A percentile compares a stretch with the other conserved stretches of the same genome.
Conservation (phyloP, 495 filamentous ascomycete species). For the Hyaloscypha hepaticicola region DNA sequence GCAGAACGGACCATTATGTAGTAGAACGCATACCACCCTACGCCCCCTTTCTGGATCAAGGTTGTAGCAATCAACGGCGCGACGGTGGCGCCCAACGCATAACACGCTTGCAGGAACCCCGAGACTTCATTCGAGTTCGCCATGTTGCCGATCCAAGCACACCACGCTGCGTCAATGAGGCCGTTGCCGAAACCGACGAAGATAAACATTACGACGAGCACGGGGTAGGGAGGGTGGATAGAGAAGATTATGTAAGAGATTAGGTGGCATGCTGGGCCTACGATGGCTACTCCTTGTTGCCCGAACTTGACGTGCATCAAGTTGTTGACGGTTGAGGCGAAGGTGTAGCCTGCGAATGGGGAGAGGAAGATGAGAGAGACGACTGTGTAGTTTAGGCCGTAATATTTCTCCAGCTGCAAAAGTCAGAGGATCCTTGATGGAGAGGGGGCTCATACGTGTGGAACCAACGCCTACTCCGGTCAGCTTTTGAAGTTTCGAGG, state of each 20-base stretch:
- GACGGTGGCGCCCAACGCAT: slow-evolving; percentile 74
- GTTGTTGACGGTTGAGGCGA: slow-evolving; percentile 68
- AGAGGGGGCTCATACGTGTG: slow-evolving; percentile 37
- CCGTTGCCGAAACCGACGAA: slow-evolving; percentile 73
- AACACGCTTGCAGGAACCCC: slow-evolving; percentile 68
- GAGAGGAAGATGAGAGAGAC: slow-evolving; percentile 81
- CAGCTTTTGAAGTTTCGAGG: neutral
- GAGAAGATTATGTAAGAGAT: slow-evolving; percentile 66
- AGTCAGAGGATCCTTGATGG: neutral
- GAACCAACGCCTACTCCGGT: slow-evolving; percentile 56
- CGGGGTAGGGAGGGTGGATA: slow-evolving; percentile 72
- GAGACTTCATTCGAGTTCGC: slow-evolving; percentile 66
- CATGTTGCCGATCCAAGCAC: slow-evolving; percentile 79
- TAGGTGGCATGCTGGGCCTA: slow-evolving; percentile 63
- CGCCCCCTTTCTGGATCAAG: slow-evolving; percentile 54
- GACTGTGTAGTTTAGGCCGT: slow-evolving; percentile 70
- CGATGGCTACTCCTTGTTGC: slow-evolving; percentile 70
- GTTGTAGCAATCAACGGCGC: slow-evolving; percentile 75
- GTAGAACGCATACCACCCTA: slow-evolving; percentile 66
- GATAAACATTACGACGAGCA: slow-evolving; percentile 66
- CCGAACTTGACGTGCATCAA: slow-evolving; percentile 55
- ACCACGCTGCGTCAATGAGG: slow-evolving; percentile 69
- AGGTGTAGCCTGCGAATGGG: slow-evolving; percentile 76
- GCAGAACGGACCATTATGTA: slow-evolving; percentile 45
- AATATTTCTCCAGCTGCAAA: slow-evolving; percentile 58